These are phyloP conservation scores for Clarireedia homoeocarpa DNA, from an alignment of 2,329 filamentous ascomycete genomes.

Conservation along the genomic window DNA sequence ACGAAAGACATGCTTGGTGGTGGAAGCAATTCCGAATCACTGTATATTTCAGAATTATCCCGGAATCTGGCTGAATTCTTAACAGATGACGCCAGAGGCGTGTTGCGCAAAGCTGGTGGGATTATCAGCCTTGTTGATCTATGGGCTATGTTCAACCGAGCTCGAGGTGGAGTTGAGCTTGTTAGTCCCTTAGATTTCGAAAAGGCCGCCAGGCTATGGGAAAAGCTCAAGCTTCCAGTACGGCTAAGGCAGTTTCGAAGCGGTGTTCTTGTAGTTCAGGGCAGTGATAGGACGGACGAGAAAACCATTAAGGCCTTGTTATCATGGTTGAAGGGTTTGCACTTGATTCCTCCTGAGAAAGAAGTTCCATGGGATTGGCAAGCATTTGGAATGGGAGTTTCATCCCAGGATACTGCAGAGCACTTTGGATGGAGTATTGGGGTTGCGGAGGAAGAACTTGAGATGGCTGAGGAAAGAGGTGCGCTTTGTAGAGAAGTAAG, in stretches of 20 bases:
- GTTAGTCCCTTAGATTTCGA: conserved; percentile 89
- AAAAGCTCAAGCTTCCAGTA: conserved; percentile 76
- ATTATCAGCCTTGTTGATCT: conserved; percentile 86
- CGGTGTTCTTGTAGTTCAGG: conserved; percentile 89
- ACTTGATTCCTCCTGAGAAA: conserved; percentile 54
- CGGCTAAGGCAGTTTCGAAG: conserved; percentile 84
- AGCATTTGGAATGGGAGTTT: conserved; percentile 75
- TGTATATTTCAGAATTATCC: conserved; percentile 84
- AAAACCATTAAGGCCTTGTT: conserved; percentile 73
- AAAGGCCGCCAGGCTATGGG: conserved; percentile 83
- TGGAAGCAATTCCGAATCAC: conserved; percentile 64
- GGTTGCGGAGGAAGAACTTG: conserved; percentile 87
- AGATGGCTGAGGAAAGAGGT: conserved; percentile 93
- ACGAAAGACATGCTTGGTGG: conserved; percentile 88
- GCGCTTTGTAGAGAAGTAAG: conserved; percentile 84
- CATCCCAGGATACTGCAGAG: conserved; percentile 81
- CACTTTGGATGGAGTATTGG: conserved; percentile 95
- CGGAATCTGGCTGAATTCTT: conserved; percentile 83
- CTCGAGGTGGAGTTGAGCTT: conserved; percentile 85
- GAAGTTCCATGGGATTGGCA: conserved; percentile 69
- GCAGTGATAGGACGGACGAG: conserved; percentile 80
- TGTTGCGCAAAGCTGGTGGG: conserved; percentile 72
- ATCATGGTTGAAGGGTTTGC: conserved; percentile 69
- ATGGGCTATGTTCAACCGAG: conserved; percentile 92
- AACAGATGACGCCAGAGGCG: conserved; percentile 72